phyloP scores from a whole-genome alignment of 179 eudicot genomes.

The Monotropa hypopitys region DNA sequence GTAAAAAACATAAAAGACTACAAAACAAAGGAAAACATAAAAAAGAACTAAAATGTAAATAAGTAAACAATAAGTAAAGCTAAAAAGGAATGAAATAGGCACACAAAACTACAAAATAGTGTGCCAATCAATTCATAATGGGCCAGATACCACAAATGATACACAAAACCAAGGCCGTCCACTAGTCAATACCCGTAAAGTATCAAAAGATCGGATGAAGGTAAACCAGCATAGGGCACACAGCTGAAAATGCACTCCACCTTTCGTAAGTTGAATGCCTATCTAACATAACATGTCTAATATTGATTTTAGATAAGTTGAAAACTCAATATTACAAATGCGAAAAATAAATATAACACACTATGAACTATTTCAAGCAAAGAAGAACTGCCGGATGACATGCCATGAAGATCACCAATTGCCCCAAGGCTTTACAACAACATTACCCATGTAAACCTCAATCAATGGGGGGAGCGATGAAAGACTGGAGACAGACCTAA shows the following conservation, averaged over 20 bases:
- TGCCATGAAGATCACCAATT: background rate
- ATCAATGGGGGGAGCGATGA: too few species aligned
- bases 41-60: too few species aligned
- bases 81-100: too few species aligned
- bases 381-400: background rate
- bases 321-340: too few species aligned
- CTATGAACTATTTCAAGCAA: background rate
- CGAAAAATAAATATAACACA: background rate
- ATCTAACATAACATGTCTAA: background rate
- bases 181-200: background rate
- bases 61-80: too few species aligned
- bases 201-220: background rate
- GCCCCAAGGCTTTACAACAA: background rate
- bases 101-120: too few species aligned
- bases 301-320: too few species aligned
- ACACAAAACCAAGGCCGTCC: background rate
- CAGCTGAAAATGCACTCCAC: background rate
- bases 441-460: too few species aligned
- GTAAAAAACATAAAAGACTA: too few species aligned
- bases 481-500: too few species aligned
- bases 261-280: background rate
- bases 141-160: background rate
- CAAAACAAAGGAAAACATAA: too few species aligned
- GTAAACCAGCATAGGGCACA: background rate
- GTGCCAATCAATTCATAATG: too few species aligned